Percentiles rank a stretch among this genome's conserved stretches.
These are phyloP conservation scores for Silene coronaria DNA, from an alignment of 179 eudicot species.

Conservation along the genomic window DNA sequence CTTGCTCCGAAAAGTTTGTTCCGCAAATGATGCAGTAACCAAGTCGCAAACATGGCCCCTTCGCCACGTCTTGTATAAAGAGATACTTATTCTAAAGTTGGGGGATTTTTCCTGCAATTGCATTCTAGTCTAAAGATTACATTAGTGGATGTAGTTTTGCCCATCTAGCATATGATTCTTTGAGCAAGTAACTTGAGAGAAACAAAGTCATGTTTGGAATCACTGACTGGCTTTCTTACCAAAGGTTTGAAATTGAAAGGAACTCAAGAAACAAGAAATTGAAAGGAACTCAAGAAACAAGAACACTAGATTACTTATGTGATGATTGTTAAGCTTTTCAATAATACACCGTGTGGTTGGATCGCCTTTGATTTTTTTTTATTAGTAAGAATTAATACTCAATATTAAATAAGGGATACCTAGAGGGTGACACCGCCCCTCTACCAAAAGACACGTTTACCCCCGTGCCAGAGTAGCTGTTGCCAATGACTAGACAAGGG, in stretches of 20 bases:
- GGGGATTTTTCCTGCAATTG: constrained; percentile 10
- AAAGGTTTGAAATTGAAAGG: background rate
- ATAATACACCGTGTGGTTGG: constrained; percentile 3
- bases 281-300: background rate
- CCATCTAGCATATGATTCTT: constrained; percentile 24
- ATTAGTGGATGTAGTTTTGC: constrained; percentile 9
- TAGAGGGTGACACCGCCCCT: no score
- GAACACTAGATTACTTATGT: background rate
- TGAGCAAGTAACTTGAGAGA: constrained; percentile 3
- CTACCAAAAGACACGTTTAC: no score
- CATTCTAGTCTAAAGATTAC: constrained; percentile 13
- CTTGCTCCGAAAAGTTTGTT: constrained; percentile 9
- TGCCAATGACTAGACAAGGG: no score
- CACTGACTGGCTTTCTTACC: constrained; percentile 4
- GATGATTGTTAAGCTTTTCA: background rate
- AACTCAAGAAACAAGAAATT: background rate
- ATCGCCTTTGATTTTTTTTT: background rate
- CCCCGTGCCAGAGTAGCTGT: no score
- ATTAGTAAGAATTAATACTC: no score
- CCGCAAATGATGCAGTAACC: background rate
- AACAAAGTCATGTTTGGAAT: constrained; percentile 15
- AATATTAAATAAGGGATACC: no score
- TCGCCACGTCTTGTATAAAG: constrained; percentile 6
- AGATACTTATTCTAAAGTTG: constrained; percentile 19
- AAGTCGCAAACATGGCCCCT: constrained; percentile 5